Evolutionary conservation across 768 basidiomycete species (phyloP).

Genomic region (Lentinula boryana): DNA sequence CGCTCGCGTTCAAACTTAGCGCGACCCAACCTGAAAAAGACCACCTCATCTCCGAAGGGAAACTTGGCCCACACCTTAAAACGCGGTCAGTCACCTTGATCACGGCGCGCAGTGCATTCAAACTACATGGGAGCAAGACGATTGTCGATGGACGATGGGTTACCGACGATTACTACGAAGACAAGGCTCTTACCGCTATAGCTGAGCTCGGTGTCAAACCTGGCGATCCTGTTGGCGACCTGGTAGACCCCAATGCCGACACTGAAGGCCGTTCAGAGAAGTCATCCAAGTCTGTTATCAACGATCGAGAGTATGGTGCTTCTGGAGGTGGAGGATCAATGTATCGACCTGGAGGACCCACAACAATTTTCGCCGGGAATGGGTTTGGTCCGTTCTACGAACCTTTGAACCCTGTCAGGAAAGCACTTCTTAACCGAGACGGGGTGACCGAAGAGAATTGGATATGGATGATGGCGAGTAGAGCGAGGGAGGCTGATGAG

Average conservation of each 20-base stretch:
- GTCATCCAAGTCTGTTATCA: slow-evolving; percentile 13
- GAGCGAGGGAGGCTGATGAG: slow-evolving; percentile 56
- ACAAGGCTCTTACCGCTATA: slow-evolving; percentile 70
- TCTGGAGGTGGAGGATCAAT: slow-evolving; percentile 54
- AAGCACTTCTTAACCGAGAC: slow-evolving; percentile 70
- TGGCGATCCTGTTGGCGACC: slow-evolving; percentile 77
- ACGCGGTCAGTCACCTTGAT: slow-evolving; percentile 93
- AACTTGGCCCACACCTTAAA: slow-evolving; percentile 82
- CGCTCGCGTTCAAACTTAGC: slow-evolving; percentile 84
- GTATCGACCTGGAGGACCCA: slow-evolving; percentile 88
- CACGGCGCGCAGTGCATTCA: slow-evolving; percentile 88
- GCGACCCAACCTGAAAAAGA: slow-evolving; percentile 91
- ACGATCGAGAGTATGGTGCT: slow-evolving; percentile 2
- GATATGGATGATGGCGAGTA: slow-evolving; percentile 77
- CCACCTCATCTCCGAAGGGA: slow-evolving; percentile 80
- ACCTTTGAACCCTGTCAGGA: slow-evolving; percentile 77
- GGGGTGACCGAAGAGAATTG: slow-evolving; percentile 87
- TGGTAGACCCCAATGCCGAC: slow-evolving; percentile 64
- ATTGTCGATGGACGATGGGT: slow-evolving; percentile 89
- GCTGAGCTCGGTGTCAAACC: slow-evolving; percentile 77
- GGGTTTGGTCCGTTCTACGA: slow-evolving; percentile 90
- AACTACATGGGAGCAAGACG: slow-evolving; percentile 90
- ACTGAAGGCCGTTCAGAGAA: slow-evolving; percentile 41
- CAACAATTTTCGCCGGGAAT: slow-evolving; percentile 81
- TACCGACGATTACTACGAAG: slow-evolving; percentile 94